phyloP scores from a whole-genome alignment of 305 asterid genomes.

The Plantago lanceolata region DNA sequence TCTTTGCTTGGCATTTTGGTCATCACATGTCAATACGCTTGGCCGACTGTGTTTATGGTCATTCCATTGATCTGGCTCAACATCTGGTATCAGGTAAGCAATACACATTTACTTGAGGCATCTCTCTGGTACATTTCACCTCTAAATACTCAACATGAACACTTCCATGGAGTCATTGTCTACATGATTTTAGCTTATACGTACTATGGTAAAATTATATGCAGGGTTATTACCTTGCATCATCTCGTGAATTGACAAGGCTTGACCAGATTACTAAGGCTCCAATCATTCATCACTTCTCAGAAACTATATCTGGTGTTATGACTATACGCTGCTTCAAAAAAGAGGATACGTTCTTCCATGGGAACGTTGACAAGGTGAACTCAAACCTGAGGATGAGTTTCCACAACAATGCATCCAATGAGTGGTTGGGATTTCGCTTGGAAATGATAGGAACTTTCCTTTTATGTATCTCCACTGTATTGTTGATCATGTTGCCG shows the following conservation, averaged over 20 bases:
- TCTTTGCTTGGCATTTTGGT: constrained; percentile 39
- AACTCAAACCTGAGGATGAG: constrained; percentile 53
- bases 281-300: constrained; percentile 71
- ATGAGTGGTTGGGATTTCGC: constrained; percentile 79
- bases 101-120: too few relatives aligned
- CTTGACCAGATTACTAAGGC: constrained; percentile 65
- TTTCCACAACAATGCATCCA: constrained; percentile 61
- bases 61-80: constrained; percentile 66
- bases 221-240: constrained; percentile 54
- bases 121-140: too few relatives aligned
- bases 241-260: constrained; percentile 72
- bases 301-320: constrained; percentile 60
- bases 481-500: constrained; percentile 54
- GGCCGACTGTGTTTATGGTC: constrained; percentile 56
- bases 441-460: constrained; percentile 62
- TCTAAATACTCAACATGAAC: too few relatives aligned
- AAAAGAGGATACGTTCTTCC: constrained; percentile 44
- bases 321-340: constrained; percentile 62
- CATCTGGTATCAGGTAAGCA: constrained; percentile 68
- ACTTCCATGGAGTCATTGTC: too few relatives aligned
- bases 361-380: constrained; percentile 47
- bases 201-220: too few relatives aligned
- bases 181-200: too few relatives aligned
- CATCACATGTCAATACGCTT: constrained; percentile 51
- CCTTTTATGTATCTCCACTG: constrained; percentile 45